A percentile compares a stretch with the other conserved stretches of the same genome.
phyloP scores from a whole-genome alignment of 306 rosid species.

The Malus orientalis region DNA sequence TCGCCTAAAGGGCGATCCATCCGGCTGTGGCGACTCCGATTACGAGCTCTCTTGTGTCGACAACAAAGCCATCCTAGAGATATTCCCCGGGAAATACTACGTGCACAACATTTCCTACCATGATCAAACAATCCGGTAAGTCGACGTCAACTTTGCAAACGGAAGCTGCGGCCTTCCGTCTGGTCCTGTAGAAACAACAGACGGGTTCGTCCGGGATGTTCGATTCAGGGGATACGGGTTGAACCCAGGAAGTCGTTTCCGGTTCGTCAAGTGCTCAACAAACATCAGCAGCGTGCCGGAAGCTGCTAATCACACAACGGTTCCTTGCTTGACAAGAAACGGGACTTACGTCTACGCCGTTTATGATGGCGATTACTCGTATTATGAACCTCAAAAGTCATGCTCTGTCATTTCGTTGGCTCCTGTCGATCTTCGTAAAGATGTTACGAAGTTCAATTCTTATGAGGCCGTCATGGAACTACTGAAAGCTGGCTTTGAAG shows the following conservation, averaged over 20 bases:
- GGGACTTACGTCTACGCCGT: background rate
- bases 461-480: background rate
- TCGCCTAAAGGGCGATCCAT: conserved; percentile 5
- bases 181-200: background rate
- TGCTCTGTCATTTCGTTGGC: conserved; percentile 4
- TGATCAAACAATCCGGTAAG: background rate
- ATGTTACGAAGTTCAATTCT: background rate
- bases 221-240: background rate
- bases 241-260: background rate
- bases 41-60: conserved; percentile 13
- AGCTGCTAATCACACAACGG: background rate
- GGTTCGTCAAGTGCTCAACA: conserved; percentile 15
- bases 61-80: conserved; percentile 5
- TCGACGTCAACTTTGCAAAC: conserved; percentile 18
- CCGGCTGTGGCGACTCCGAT: conserved; percentile 5
- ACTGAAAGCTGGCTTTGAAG: background rate
- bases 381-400: background rate
- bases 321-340: conserved; percentile 1
- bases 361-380: background rate
- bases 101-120: conserved; percentile 2
- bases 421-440: background rate
- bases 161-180: conserved; percentile 12
- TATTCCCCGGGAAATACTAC: conserved; percentile 1
- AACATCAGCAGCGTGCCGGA: background rate
- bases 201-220: background rate